phyloP scores from a whole-genome alignment of 495 filamentous ascomycete genomes.

The Lepraria neglecta region DNA sequence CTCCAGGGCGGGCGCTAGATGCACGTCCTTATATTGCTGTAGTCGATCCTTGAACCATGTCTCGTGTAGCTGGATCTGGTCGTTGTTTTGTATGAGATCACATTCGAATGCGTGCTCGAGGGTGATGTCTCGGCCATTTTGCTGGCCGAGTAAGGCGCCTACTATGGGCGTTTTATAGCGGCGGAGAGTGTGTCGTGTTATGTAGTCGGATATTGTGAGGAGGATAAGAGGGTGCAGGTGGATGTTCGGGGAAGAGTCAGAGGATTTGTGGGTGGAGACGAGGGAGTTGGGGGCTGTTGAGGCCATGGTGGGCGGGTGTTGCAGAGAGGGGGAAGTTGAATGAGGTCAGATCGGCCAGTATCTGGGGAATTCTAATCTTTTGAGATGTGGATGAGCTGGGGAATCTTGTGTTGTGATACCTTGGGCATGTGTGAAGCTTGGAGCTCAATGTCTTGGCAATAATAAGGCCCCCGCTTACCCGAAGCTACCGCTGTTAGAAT shows the following conservation, averaged over 20 bases:
- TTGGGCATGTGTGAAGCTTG: not conserved
- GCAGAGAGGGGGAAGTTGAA: not conserved
- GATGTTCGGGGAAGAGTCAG: conserved; percentile 71
- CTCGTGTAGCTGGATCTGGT: conserved; percentile 49
- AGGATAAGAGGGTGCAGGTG: conserved; percentile 91
- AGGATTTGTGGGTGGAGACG: conserved; percentile 56
- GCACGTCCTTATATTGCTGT: conserved; percentile 85
- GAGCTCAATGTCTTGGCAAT: not conserved
- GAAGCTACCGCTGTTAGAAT: no score
- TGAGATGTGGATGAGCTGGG: not conserved
- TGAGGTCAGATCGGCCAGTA: not conserved
- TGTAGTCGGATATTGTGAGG: conserved; percentile 93
- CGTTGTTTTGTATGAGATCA: conserved; percentile 48
- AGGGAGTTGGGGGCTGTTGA: conserved; percentile 33
- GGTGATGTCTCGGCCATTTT: conserved; percentile 81
- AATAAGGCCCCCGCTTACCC: not conserved
- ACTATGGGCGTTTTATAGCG: conserved; percentile 67
- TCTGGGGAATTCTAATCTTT: not conserved
- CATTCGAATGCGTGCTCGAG: conserved; percentile 91
- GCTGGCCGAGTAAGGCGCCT: conserved; percentile 81
- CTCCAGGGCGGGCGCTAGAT: conserved; percentile 75
- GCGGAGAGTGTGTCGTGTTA: conserved; percentile 81
- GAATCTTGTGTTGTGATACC: not conserved
- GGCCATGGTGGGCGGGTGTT: not conserved
- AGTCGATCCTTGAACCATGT: conserved; percentile 74